A percentile compares a stretch with the other conserved stretches of the same genome.
phyloP scores from a whole-genome alignment of 2,329 filamentous ascomycete species.

The Fusarium mundagurra region DNA sequence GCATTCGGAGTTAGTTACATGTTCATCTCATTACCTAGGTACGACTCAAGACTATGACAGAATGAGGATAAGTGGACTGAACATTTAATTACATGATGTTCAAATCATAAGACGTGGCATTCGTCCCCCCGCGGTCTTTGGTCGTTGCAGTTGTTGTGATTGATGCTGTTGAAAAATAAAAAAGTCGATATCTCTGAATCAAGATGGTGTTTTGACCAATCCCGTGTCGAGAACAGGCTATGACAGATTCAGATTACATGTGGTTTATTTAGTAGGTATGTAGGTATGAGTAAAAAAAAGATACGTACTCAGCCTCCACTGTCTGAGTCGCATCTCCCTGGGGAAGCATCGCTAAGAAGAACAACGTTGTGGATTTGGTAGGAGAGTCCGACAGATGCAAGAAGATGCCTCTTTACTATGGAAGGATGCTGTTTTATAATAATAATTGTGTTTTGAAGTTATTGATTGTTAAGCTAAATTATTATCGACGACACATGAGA shows the following conservation, averaged over 20 bases:
- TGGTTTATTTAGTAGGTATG: no score
- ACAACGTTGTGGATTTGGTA: neutral
- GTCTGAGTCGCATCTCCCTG: neutral
- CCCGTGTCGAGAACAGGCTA: constrained; percentile 12
- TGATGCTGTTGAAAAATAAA: constrained; percentile 15
- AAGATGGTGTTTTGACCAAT: constrained; percentile 31
- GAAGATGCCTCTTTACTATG: neutral
- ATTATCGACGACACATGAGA: neutral
- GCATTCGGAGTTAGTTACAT: neutral
- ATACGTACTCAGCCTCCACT: constrained; percentile 22
- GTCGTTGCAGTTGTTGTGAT: constrained; percentile 1
- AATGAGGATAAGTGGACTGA: neutral
- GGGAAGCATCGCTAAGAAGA: neutral
- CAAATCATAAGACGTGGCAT: constrained; percentile 26
- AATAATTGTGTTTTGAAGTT: neutral
- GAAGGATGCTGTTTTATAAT: neutral
- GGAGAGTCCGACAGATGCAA: constrained; percentile 1
- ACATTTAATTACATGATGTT: neutral
- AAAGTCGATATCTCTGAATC: constrained; percentile 38
- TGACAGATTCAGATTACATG: constrained; percentile 42
- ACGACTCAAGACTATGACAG: neutral
- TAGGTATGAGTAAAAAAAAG: neutral
- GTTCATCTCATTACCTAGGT: neutral
- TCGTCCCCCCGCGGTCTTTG: neutral
- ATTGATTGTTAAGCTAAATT: neutral